These are phyloP conservation scores for Serendipita vermifera DNA, from an alignment of 768 basidiomycete species.

Conservation along the genomic window DNA sequence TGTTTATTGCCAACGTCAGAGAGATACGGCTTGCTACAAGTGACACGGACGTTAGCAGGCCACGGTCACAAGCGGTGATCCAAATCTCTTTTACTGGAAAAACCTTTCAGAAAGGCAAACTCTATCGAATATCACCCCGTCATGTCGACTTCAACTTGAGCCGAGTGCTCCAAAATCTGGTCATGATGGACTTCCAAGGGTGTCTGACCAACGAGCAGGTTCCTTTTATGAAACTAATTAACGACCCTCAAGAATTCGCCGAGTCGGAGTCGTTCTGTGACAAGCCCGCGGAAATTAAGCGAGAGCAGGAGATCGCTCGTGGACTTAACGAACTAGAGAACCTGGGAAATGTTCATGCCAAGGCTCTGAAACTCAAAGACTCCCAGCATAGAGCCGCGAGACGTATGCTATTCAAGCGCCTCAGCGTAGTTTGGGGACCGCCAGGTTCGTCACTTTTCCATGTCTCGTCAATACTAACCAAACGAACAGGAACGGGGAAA, in stretches of 20 bases:
- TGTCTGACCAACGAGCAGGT: slow-evolving; percentile 9
- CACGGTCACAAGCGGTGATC: slow-evolving; percentile 15
- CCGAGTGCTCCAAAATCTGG: slow-evolving; percentile 33
- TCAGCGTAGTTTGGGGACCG: slow-evolving; percentile 41
- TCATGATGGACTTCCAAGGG: slow-evolving; percentile 35
- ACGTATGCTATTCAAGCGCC: slow-evolving; percentile 31
- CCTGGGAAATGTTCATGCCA: slow-evolving; percentile 26
- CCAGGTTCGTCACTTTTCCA: slow-evolving; percentile 26
- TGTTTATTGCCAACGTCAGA: slow-evolving; percentile 31
- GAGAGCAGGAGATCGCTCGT: slow-evolving; percentile 29
- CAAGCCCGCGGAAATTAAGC: background rate
- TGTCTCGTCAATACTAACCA: background rate
- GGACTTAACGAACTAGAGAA: slow-evolving; percentile 29
- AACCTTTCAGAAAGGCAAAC: slow-evolving; percentile 23
- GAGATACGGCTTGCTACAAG: slow-evolving; percentile 24
- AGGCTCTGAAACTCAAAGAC: slow-evolving; percentile 31
- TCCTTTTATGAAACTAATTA: slow-evolving; percentile 35
- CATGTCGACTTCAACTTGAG: slow-evolving; percentile 43
- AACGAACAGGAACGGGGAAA: slow-evolving; percentile 38
- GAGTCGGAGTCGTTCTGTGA: slow-evolving; percentile 17
- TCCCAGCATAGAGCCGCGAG: slow-evolving; percentile 36
- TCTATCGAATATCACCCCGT: slow-evolving; percentile 37
- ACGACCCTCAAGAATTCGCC: slow-evolving; percentile 31
- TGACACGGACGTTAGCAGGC: background rate
- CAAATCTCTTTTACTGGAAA: slow-evolving; percentile 24